Base-by-base conservation (phyloP, 208 protist species). In the Trypanosoma rangeli region DNA sequence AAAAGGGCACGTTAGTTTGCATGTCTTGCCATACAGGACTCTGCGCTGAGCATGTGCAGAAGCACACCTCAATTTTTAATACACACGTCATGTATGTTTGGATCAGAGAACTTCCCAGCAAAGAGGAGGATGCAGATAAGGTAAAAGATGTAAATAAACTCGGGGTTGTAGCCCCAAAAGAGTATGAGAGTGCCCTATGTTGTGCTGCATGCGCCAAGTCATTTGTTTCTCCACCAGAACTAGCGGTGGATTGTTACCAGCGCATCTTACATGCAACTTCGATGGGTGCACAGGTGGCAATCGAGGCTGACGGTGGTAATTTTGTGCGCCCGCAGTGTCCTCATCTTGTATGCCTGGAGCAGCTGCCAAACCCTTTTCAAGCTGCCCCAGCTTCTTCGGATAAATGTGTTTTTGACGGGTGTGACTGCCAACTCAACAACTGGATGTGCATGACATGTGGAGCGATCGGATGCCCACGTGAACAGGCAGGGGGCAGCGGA, bases 401-500 rank as follows among this genome's bases (percentile, higher is more conserved):
- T 59, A 66, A 73, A 33, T 96, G 91, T 79, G 35, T 29, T 22
- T 74, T 82, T 35, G 73, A 74, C 18, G 73, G 66, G 5, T 98
- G 97, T 73, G 93, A 79, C 3, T 91, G 96, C 64, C 64, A n/a
- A 16, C 57, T 87, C 35, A 98, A 99, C 78, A 93, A 98, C 64
- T 99, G 97, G 97, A 89, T 99, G 79, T 98, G 93, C 78, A 76
- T 99, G 58, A 96, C 94, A 22, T 97, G 93, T 68, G 97, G 97
- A 28, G 73, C 83, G 35, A 80, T 99, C 63, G 87, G 90, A 24
- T 99, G 98, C 74, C 95, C 97, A 46, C 98, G 85, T 16, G 82
- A 89, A 53, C 96, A 98, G 59, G 84, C 87, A 1, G 98, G 98
- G 31, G 98, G 98, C 29, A 98, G 98, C 58, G 90, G 83, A 7